Evolutionary conservation across 768 basidiomycete genomes (phyloP).

Genomic region (Phylloporus arenicola): DNA sequence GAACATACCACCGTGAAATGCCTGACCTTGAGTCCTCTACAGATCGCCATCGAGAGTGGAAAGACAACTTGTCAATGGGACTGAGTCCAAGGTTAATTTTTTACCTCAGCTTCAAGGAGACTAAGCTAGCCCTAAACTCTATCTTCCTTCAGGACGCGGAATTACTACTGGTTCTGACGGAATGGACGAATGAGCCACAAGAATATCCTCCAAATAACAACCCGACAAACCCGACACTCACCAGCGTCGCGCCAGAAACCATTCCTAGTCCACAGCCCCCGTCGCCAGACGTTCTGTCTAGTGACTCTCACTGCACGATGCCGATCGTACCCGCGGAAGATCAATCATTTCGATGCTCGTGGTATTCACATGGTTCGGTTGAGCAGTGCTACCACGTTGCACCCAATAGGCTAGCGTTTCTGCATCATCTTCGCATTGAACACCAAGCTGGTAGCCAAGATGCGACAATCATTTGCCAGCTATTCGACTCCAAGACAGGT

Average conservation of each 20-base stretch:
- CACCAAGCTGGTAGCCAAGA: conserved; percentile 12
- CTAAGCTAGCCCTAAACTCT: background rate
- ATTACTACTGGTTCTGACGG: background rate
- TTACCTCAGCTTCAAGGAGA: background rate
- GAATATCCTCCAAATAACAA: background rate
- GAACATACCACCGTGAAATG: background rate
- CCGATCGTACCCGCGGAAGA: background rate
- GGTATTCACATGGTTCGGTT: conserved; percentile 6
- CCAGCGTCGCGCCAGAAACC: background rate
- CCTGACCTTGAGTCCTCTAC: background rate
- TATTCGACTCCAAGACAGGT: conserved; percentile 3
- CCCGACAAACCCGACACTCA: background rate
- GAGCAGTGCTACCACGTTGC: conserved; percentile 1
- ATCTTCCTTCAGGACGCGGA: background rate
- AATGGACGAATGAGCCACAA: background rate
- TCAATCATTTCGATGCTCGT: conserved; percentile 9
- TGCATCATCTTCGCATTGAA: conserved; percentile 8
- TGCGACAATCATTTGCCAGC: conserved; percentile 1
- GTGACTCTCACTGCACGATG: background rate
- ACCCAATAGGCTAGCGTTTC: conserved; percentile 4
- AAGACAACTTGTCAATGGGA: background rate
- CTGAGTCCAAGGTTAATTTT: background rate
- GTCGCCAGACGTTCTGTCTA: background rate
- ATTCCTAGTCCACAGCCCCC: background rate
- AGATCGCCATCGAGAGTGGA: background rate